Base-by-base conservation (phyloP, 768 basidiomycete genomes). In the Serendipita sp. region DNA sequence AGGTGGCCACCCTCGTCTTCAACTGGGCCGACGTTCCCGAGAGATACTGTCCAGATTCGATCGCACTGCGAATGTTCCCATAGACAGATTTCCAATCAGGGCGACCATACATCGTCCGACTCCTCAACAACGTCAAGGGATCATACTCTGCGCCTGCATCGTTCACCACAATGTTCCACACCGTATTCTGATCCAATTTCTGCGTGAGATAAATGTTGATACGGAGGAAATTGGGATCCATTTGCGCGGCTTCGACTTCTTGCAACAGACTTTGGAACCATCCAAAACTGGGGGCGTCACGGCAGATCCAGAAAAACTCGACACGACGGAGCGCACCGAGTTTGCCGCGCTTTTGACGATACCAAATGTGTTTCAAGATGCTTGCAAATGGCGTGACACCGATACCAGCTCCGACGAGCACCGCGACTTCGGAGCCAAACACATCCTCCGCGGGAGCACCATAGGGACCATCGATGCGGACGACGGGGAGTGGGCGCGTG, bases 381-480 rank as follows among this genome's bases (percentile, higher is more conserved):
- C 89, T 91, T 0, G 91, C 91, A 70, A 95, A 97, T 0, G 93
- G 93, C 11, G 94, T 95, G 47, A 97, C 91, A 75, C 91, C 93
- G 68, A 97, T 96, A 76, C 93, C 93, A 67, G 90, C 91, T 67
- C 91, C 92, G 67, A 97, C 81, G 64, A 97, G 79, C n/a, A 97
- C 79, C 45, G 91, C 92, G 56, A 93, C 90, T 72, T 93, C 87
- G 66, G 81, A 82, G 35, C 82, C 80, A 72, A 91, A 93, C 44
- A 92, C 89, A 70, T 92, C 91, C 73, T 94, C 91, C 41, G 93
- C 86, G 0, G 92, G 92, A 16, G 93, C 90, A 68, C 93, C 93
- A 69, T 89, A 96, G 0, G 93, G 92, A 11, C 93, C 93, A 70
- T 94, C 91, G 68, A 94, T 85, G 63, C 88, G 79, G 23, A 93